Conservation (phyloP, 371 early-diverging fungal genomes). For the Syncephalastrum contaminatum region DNA sequence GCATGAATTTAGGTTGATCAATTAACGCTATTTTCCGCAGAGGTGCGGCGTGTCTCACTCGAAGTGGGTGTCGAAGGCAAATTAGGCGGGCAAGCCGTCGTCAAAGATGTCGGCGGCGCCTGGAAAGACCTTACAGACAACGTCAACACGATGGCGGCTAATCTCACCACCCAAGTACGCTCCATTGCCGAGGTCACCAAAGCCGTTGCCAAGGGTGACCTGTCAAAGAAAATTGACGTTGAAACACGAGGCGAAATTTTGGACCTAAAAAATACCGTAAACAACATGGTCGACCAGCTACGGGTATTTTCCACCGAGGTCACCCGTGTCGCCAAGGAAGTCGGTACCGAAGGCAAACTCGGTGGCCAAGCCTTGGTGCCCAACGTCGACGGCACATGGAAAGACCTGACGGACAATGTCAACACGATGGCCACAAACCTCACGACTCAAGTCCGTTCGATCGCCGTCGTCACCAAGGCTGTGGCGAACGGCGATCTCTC, state of each 20-base stretch:
- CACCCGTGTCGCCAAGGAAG: conserved; percentile 38
- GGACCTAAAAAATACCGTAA: conserved; percentile 13
- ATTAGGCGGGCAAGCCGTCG: conserved; percentile 39
- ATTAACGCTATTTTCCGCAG: conserved; percentile 36
- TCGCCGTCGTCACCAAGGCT: conserved; percentile 51
- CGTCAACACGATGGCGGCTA: conserved; percentile 38
- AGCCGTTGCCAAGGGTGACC: conserved; percentile 40
- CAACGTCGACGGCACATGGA: conserved; percentile 54
- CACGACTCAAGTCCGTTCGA: conserved; percentile 52
- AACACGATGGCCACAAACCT: conserved; percentile 51
- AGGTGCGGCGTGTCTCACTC: conserved; percentile 34
- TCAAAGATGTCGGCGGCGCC: conserved; percentile 51
- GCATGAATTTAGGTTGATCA: conserved; percentile 27
- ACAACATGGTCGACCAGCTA: conserved; percentile 31
- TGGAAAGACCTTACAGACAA: conserved; percentile 65
- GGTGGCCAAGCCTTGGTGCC: conserved; percentile 39
- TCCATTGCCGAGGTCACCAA: conserved; percentile 41
- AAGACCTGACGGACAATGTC: conserved; percentile 50
- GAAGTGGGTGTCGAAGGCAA: conserved; percentile 34
- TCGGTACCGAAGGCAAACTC: conserved; percentile 51
- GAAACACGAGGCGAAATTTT: conserved; percentile 41
- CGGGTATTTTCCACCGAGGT: conserved; percentile 44
- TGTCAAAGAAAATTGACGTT: conserved; percentile 30
- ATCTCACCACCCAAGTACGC: conserved; percentile 14
- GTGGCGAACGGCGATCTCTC: conserved; percentile 60